Evolutionary conservation across 495 filamentous ascomycete genomes (phyloP), one percentile per base, ranked within the genome.

Genomic region (Physcia stellaris): DNA sequence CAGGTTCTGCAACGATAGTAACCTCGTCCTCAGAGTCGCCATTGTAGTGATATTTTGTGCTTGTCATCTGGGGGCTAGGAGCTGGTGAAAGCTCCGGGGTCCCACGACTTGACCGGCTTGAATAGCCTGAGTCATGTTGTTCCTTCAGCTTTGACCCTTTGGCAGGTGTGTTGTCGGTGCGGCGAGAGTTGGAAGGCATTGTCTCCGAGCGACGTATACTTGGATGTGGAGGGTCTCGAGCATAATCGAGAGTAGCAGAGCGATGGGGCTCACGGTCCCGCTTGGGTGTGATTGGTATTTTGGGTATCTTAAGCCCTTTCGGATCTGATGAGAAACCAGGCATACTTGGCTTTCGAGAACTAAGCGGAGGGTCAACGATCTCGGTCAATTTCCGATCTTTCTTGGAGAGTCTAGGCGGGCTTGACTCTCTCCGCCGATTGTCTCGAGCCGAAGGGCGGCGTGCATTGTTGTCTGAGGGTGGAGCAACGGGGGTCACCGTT

Each of bases 91-190:
- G 26, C 26, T 28, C 26, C 9, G 24, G 37, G 10, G 24, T 6
- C 6, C 28, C 37, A 28, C 24, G 22, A 39, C 62, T 67, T 9
- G 60, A 66, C 22, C 24, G 22, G 39, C 62, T 67, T 9, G 60
- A 66, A 39, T 67, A 64, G 9, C 62, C 62, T 4, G 65, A 68
- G 30, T 70, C 67, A 19, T 62, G 49, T 36, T 54, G 50, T 6
- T 45, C 39, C 40, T 41, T 51, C 11, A 43, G 18, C 15, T 45
- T 46, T 24, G 53, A 49, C n/a, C 46, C 44, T 23, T 48, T 45
- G 11, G 42, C 19, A 16, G 44, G 42, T 22, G 18, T 28, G 0
- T 33, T 28, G 18, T 44, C 49, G 20, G 35, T 26, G 10, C 39
- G 42, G 12, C 35, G 38, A 23, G 46, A 40, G 24, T 35, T 28